A percentile compares a stretch with the other conserved stretches of the same genome.
phyloP scores from a whole-genome alignment of 2,329 filamentous ascomycete genomes.

The Pseudocercospora eumusae region DNA sequence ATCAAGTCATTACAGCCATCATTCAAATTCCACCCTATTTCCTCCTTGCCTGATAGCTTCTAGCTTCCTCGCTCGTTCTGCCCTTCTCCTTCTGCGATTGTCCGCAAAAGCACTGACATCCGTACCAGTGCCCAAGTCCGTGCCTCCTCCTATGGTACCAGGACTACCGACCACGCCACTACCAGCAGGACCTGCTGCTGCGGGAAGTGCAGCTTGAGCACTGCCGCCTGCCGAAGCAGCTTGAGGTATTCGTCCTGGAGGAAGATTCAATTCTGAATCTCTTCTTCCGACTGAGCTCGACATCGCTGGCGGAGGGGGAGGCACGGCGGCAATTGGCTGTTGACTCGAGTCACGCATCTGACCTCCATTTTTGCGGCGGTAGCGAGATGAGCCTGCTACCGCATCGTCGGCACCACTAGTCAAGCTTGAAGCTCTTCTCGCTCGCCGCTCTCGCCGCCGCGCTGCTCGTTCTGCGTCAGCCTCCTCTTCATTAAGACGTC shows the following conservation, averaged over 20 bases:
- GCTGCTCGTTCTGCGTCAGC: conserved; percentile 61
- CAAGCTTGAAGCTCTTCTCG: conserved; percentile 39
- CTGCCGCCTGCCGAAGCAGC: conserved; percentile 15
- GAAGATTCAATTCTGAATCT: conserved; percentile 36
- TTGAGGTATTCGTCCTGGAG: conserved; percentile 26
- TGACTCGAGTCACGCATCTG: conserved; percentile 29
- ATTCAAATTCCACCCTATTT: conserved; percentile 54
- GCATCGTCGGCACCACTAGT: conserved; percentile 42
- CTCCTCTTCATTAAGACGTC: conserved; percentile 63
- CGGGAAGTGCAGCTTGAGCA: conserved; percentile 18
- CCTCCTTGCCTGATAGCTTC: conserved; percentile 38
- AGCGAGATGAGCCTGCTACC: conserved; percentile 24
- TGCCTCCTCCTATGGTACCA: conserved; percentile 42
- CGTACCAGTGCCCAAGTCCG: conserved; percentile 43
- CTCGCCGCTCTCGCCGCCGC: conserved; percentile 51
- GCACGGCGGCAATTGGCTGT: conserved; percentile 38
- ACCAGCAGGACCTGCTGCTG: conserved; percentile 30
- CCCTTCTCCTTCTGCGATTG: conserved; percentile 55
- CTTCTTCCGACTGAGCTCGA: conserved; percentile 25
- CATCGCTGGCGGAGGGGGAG: conserved; percentile 35
- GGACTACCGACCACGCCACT: conserved; percentile 40
- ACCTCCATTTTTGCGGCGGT: conserved; percentile 23
- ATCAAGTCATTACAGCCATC: conserved; percentile 12
- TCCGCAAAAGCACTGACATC: conserved; percentile 53
- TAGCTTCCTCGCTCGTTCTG: conserved; percentile 51